Conservation (phyloP, 2,329 filamentous ascomycete genomes). For the Paecilomyces sp. region DNA sequence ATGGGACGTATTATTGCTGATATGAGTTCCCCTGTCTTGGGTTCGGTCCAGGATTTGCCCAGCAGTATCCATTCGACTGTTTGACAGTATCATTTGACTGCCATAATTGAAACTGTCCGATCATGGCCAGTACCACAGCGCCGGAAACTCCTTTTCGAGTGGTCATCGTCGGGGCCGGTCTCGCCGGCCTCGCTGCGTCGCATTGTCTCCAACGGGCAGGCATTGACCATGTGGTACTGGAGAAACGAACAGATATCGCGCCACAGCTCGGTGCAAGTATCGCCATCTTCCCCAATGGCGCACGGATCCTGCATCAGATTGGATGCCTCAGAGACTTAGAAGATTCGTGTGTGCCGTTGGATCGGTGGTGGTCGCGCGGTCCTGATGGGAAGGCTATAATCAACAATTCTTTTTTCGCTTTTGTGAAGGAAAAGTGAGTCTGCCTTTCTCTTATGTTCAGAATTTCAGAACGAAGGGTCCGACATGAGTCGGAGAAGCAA, state of each 20-base stretch:
- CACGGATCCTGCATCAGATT: constrained; percentile 44
- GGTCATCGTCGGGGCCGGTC: constrained; percentile 42
- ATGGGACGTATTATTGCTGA: not conserved
- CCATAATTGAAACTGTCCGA: not conserved
- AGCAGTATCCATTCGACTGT: not conserved
- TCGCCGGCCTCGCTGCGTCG: constrained; percentile 42
- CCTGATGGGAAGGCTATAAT: constrained; percentile 1
- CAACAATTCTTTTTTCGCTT: constrained; percentile 13
- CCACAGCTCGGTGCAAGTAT: constrained; percentile 43
- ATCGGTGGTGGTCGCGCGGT: not conserved
- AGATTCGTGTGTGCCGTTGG: constrained; percentile 15
- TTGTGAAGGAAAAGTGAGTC: not conserved
- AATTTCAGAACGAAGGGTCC: not conserved
- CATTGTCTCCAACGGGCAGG: constrained; percentile 36
- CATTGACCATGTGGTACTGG: constrained; percentile 45
- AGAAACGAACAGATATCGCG: constrained; percentile 23
- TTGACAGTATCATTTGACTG: not conserved
- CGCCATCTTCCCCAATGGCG: constrained; percentile 35
- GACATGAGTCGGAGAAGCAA: not conserved
- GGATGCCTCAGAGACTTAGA: constrained; percentile 27
- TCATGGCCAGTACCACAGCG: not conserved
- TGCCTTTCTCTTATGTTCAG: not conserved
- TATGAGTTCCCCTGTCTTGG: not conserved
- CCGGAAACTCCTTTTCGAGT: constrained; percentile 17
- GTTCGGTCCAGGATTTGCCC: not conserved